Base-by-base conservation (phyloP, 2,329 filamentous ascomycete genomes). In the Claviceps sp. region DNA sequence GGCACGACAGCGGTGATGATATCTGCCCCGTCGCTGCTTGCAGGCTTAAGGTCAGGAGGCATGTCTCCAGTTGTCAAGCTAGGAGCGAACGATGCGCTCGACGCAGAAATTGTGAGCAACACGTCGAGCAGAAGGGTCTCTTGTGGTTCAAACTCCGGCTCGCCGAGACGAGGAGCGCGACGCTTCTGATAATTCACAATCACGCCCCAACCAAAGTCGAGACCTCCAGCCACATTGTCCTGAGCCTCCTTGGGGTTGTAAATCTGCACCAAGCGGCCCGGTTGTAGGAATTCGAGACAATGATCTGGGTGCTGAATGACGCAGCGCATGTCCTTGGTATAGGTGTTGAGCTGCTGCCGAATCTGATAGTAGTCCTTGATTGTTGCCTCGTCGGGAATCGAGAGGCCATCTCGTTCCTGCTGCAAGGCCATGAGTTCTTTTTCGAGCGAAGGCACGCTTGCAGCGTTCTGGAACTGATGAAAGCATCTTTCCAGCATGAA, bases 401-500 rank as follows among this genome's bases (percentile, higher is more conserved):
- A 72, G 68, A 91, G 81, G 45, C 75, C 76, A 49, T 85, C 79
- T 55, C 82, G 80, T 65, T 91, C 80, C 54, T 79, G 78, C 65
- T 96, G 89, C 36, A 96, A 70, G 46, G 85, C 77, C 63, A 82
- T 80, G 54, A 97, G 72, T 58, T 95, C 84, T 65, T 86, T 88
- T 68, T 98, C 93, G 22, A 97, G 69, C 13, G 77, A 75, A 20
- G 86, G 86, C 8, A 96, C 88, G 58, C 85, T 89, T 11, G 91
- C 86, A 2, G 88, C 88, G 61, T 95, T 97, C 66, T 98, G 93
- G 70, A 98, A 98, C 67, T 98, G 93, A 67, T 88, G 94, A 72
- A 98, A 98, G 64, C 93, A 98, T 59, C 86, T 81, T 71, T 97
- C 90, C n/a, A 98, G 75, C 93, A 98, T 98, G 63, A 88, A 97